Evolutionary conservation across 1,139 yeast genomes (phyloP), one percentile per base, ranked within the genome.

Genomic region (Wickerhamomyces sp.): DNA sequence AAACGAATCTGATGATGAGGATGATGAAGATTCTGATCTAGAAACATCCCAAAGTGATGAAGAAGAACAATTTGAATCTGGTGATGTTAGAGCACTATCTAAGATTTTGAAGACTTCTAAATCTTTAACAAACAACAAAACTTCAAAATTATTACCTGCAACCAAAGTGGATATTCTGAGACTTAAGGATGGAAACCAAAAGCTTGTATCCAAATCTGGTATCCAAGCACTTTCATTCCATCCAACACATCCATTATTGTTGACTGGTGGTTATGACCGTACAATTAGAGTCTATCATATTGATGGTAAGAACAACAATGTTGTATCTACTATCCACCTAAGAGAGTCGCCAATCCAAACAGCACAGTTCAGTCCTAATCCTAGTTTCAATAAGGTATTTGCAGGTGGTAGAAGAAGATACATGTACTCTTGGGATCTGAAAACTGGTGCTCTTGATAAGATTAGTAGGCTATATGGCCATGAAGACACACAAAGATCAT

Each of bases 381-480:
- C 68, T 4, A 68, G 67, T 47, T 78, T 74, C 47, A 69, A 68
- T 42, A 71, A 76, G 49, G 77, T 92, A 4, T 82, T 77, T 58
- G 88, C 95, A 2, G 96, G 86, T 44, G 98, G 98, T 44, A 78
- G 97, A 66, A 79, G 98, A 66, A 75, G 87, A 44, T 90, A 83
- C 59, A 81, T 92, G 86, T 87, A 85, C 63, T 80, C 88, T 41
- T 90, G 97, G 96, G 92, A 89, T 60, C 70, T 92, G 41, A 75
- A 76, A 38, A 68, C 74, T 12, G 89, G 90, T n/a, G 68, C 67
- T 16, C 80, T 89, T 31, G 95, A 88, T 48, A 92, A 90, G 61
- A 78, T 92, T 36, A 78, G 88, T 38, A 76, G 97, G 62, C 68
- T 92, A 73, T 92, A 90, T 57, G 98, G 98, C 2, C 95, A 89